phyloP scores from a whole-genome alignment of 306 rosid species.

The Datisca glomerata region DNA sequence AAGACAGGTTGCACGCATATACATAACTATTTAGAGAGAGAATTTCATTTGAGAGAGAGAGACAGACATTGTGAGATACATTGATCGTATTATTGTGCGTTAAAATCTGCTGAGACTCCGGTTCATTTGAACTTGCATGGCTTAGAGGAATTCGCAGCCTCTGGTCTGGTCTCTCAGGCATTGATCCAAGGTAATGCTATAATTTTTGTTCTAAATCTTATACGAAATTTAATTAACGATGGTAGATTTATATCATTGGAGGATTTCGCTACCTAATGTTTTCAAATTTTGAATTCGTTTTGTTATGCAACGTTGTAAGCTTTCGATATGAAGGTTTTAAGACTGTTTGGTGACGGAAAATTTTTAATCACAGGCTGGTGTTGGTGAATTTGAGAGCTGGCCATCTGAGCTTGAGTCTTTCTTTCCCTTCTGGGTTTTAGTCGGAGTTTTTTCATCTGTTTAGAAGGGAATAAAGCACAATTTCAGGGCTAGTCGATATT shows the following conservation, averaged over 20 bases:
- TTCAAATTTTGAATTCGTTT: slow-evolving; percentile 10
- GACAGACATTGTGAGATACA: background rate
- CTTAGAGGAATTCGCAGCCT: slow-evolving; percentile 23
- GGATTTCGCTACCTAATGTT: background rate
- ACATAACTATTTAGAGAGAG: background rate
- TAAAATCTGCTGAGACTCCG: slow-evolving; percentile 18
- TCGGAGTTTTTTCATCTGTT: slow-evolving; percentile 18
- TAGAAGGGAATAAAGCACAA: slow-evolving; percentile 47
- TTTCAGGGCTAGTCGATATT: slow-evolving; percentile 10
- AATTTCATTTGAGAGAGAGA: slow-evolving; percentile 3
- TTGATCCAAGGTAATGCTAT: slow-evolving; percentile 21
- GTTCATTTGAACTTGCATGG: slow-evolving; percentile 14
- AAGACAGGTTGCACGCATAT: slow-evolving; percentile 1
- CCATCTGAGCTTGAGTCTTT: slow-evolving; percentile 27
- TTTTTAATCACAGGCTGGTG: slow-evolving; percentile 32
- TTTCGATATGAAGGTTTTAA: slow-evolving; percentile 5
- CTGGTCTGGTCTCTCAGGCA: slow-evolving; percentile 19
- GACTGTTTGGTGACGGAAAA: slow-evolving; percentile 7
- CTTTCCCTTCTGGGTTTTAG: slow-evolving; percentile 49
- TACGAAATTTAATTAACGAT: background rate
- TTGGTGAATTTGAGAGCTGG: slow-evolving; percentile 20
- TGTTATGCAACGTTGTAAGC: background rate
- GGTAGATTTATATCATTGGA: slow-evolving; percentile 9
- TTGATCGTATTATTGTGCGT: slow-evolving; percentile 13
- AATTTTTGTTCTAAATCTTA: background rate